These are phyloP conservation scores for Polysphondylium violaceum DNA, from an alignment of 78 protist genomes.

Conservation along the genomic window DNA sequence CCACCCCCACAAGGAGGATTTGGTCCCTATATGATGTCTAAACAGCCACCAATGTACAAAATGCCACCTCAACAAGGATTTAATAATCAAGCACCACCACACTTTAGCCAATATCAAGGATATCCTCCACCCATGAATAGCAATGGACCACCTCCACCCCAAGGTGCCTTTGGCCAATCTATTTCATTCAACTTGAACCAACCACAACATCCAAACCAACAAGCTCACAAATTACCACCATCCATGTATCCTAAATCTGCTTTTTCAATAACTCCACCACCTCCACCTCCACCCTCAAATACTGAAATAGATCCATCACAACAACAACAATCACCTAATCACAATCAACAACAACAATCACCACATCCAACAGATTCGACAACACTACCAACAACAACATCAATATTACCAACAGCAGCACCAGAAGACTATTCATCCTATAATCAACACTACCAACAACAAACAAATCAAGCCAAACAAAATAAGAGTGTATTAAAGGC, in stretches of 20 bases:
- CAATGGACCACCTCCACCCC: slow-evolving; percentile 2
- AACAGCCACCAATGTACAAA: slow-evolving; percentile 15
- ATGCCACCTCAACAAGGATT: background rate
- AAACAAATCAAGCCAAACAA: background rate
- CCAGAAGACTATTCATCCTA: too few relatives aligned
- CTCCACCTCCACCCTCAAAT: slow-evolving; percentile 34
- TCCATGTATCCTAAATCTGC: slow-evolving; percentile 16
- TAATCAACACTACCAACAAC: too few relatives aligned
- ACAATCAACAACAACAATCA: background rate
- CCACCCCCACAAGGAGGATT: slow-evolving; percentile 9
- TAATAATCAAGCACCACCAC: slow-evolving; percentile 1
- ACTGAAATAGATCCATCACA: background rate
- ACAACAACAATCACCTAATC: background rate
- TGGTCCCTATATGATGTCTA: background rate
- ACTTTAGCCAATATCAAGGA: background rate
- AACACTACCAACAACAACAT: background rate
- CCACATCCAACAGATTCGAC: background rate
- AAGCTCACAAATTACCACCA: slow-evolving; percentile 21
- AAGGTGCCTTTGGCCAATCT: background rate
- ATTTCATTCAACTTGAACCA: background rate
- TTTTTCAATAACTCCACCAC: slow-evolving; percentile 15
- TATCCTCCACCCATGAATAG: background rate
- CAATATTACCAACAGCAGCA: background rate
- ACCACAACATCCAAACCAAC: background rate
- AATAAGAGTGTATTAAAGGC: slow-evolving; percentile 11